A percentile compares a stretch with the other conserved stretches of the same genome.
Conservation (phyloP, 805 yeast species). For the Suhomyces prunicola region DNA sequence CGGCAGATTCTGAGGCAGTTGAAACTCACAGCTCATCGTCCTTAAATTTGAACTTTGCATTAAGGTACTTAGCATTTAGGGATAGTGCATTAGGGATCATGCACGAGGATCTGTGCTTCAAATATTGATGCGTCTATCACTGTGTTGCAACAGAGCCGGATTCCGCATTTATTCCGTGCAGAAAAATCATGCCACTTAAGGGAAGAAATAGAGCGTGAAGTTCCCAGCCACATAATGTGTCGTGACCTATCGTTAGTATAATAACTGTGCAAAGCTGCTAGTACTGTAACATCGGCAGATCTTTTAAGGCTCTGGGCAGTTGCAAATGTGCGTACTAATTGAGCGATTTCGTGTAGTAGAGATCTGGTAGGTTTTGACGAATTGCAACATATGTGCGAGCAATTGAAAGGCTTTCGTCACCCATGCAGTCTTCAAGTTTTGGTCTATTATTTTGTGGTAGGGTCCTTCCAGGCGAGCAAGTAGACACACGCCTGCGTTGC, state of each 20-base stretch:
- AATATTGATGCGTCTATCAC: not conserved
- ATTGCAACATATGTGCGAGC: not conserved
- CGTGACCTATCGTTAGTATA: not conserved
- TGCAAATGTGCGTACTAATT: not conserved
- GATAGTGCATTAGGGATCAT: not conserved
- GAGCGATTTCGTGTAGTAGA: not conserved
- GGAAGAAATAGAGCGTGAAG: not conserved
- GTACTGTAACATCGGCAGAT: not conserved
- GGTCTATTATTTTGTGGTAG: not conserved
- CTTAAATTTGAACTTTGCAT: not conserved
- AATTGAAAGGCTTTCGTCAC: not conserved
- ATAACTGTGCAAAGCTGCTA: not conserved
- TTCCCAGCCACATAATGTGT: not conserved
- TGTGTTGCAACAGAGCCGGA: not conserved
- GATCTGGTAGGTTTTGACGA: not conserved
- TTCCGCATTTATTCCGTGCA: not conserved
- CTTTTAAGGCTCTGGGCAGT: not conserved
- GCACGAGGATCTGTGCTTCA: not conserved
- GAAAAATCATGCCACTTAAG: not conserved
- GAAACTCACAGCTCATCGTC: not conserved
- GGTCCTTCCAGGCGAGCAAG: not conserved
- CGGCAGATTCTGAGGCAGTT: not conserved
- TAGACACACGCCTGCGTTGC: not conserved
- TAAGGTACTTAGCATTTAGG: not conserved
- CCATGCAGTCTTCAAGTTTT: not conserved